Percentiles rank a stretch among this genome's conserved stretches.
Evolutionary conservation across 768 basidiomycete genomes (phyloP).

Genomic region (Tremella fuciformis): DNA sequence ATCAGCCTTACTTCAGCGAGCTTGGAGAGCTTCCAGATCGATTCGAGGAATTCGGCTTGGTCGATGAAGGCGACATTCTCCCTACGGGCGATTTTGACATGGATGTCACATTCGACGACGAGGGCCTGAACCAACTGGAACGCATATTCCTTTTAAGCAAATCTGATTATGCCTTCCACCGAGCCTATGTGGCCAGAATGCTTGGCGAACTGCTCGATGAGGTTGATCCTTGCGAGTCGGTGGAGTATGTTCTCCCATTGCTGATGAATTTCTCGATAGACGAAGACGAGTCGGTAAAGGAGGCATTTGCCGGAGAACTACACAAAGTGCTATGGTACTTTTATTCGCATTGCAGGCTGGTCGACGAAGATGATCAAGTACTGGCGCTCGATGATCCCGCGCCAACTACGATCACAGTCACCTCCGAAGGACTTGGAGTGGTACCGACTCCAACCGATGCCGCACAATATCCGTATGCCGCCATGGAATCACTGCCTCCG

Average conservation of each 20-base stretch:
- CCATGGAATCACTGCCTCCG: slow-evolving; percentile 5
- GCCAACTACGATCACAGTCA: slow-evolving; percentile 23
- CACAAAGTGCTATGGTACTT: slow-evolving; percentile 91
- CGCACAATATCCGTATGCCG: slow-evolving; percentile 14
- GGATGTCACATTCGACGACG: slow-evolving; percentile 65
- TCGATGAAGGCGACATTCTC: slow-evolving; percentile 42
- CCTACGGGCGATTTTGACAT: slow-evolving; percentile 38
- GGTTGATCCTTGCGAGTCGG: slow-evolving; percentile 79
- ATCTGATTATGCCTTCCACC: slow-evolving; percentile 66
- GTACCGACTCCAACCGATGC: slow-evolving; percentile 36
- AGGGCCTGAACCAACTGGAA: slow-evolving; percentile 77
- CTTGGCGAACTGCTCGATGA: slow-evolving; percentile 71
- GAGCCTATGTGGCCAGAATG: slow-evolving; percentile 77
- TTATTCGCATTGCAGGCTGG: slow-evolving; percentile 67
- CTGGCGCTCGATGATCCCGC: slow-evolving; percentile 41
- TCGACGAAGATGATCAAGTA: slow-evolving; percentile 54
- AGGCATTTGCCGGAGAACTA: slow-evolving; percentile 76
- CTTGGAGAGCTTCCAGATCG: slow-evolving; percentile 7
- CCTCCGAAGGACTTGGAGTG: slow-evolving; percentile 43
- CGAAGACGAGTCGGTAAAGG: slow-evolving; percentile 82
- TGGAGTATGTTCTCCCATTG: slow-evolving; percentile 90
- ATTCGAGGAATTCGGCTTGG: slow-evolving; percentile 28
- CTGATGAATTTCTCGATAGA: slow-evolving; percentile 79
- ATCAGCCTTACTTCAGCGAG: neutral
- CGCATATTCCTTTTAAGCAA: slow-evolving; percentile 86